Evolutionary conservation across 495 filamentous ascomycete species (phyloP), one percentile per base, ranked within the genome.

Genomic region (Filosporella fistucella): DNA sequence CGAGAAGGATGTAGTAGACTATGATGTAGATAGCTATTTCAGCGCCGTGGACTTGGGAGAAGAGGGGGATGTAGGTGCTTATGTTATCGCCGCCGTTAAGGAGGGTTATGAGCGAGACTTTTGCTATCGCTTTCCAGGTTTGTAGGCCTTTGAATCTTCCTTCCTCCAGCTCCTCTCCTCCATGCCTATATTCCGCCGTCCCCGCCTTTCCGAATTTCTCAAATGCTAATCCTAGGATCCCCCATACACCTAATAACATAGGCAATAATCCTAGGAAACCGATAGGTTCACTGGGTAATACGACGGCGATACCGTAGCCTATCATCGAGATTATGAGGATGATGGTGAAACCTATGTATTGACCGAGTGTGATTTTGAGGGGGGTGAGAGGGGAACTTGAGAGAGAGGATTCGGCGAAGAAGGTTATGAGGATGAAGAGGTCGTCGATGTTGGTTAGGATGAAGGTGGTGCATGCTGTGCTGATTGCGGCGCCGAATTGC

Each of bases 401-500:
- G n/a, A n/a, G n/a, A 26, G 51, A 12, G 29, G 51, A 36, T 35
- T 54, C 51, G 28, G 51, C 45, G 40, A 54, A 54, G 45, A 54
- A 54, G 21, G 45, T 49, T 22, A 49, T 38, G 6, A 54, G 33
- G 37, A 54, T 45, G 51, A 54, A 54, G n/a, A 49, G 14, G 40
- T 54, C 51, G 45, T 54, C 51, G 45, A 54, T 49, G 35, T 54
- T 54, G 51, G 51, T 54, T 18, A 54, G 35, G 26, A 45, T 45
- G 29, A 54, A 54, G 23, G 51, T 43, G 36, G 37, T 47, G 38
- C 45, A 54, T 44, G 51, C 51, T 42, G 51, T 54, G 25, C 43
- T 45, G 8, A 54, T 26, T 12, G 40, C 29, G 28, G 43, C 44
- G 12, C 51, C 51, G 32, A 53, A 53, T 18, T 43, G 45, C 51